Conservation (phyloP, 192 early-diverging fungal genomes). For the Chytriomyces hyalinus region DNA sequence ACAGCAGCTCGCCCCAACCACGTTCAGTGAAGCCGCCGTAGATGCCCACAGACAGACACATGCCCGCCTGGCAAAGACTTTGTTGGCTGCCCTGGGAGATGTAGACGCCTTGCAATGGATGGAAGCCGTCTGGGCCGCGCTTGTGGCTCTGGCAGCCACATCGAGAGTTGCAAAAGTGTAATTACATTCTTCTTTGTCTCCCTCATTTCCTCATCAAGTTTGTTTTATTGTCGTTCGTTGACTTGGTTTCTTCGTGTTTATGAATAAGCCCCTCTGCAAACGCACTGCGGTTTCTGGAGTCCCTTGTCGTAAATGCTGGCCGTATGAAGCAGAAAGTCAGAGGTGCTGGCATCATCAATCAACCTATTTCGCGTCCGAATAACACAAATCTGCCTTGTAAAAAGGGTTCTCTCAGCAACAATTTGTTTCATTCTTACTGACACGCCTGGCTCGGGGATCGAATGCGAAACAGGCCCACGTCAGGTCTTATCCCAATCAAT, state of each 20-base stretch:
- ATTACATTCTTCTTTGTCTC: no score
- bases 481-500: background rate
- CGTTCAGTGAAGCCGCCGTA: no score
- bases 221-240: no score
- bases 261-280: background rate
- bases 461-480: slow-evolving; percentile 30
- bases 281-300: slow-evolving; percentile 17
- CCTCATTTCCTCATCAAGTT: no score
- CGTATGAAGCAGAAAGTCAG: background rate
- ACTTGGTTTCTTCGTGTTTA: no score
- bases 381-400: background rate
- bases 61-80: background rate
- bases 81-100: background rate
- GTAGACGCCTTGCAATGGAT: no score
- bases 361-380: background rate
- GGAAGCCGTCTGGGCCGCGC: no score
- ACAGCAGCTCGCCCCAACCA: no score
- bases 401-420: background rate
- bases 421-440: slow-evolving; percentile 21
- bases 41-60: no score
- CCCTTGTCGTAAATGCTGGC: slow-evolving; percentile 7
- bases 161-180: no score
- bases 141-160: no score
- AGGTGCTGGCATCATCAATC: background rate
- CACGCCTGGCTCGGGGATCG: background rate